Base-by-base conservation (phyloP, 306 rosid genomes). In the Boehmeria nivea region DNA sequence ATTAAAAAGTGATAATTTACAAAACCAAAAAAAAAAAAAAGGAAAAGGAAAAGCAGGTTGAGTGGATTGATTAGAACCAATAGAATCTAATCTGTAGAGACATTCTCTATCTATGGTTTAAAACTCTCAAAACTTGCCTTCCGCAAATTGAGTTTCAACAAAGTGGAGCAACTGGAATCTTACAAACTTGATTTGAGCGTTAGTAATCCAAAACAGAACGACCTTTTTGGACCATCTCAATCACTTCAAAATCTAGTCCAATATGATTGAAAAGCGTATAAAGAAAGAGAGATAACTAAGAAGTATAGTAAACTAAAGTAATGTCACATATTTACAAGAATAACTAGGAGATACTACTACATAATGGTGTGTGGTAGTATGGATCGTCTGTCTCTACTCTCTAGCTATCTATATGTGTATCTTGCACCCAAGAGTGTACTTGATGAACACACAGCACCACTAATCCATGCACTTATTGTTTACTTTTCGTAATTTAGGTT, bases 211-310 rank as follows among this genome's bases (percentile, higher is more conserved):
- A 51, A 33, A 54, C 2, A 31, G 8, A 17, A 20, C 1, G 18
- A 25, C 56, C 38, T 21, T 51, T 51, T 51, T 51, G 57, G 57
- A 51, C 57, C 38, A 51, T 24, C 37, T 24, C 37, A n/a, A n/a
- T 27, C 57, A 27, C 57, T 51, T 51, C 38, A 28, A 51, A 6
- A 19, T 26, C 31, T 21, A 12, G 36, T 50, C 54, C 54, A 12
- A 25, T 25, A 23, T 23, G 54, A 14, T 49, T 49, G 54, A 9
- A 46, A 46, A 46, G 24, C 16, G 11, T 21, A 16, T 3, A 9
- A 6, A 18, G 27, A 2, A 0, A 31, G 36, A 31, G 5, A 31
- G 5, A 31, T 10, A 31, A 31, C 36, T 31, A 6, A 31, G 5
- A 31, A 31, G 9, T 31, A 31, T 31, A n/a, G n/a, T n/a, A n/a